Conservation (phyloP, 208 protist genomes). For the Wallacemonas rigidus region DNA sequence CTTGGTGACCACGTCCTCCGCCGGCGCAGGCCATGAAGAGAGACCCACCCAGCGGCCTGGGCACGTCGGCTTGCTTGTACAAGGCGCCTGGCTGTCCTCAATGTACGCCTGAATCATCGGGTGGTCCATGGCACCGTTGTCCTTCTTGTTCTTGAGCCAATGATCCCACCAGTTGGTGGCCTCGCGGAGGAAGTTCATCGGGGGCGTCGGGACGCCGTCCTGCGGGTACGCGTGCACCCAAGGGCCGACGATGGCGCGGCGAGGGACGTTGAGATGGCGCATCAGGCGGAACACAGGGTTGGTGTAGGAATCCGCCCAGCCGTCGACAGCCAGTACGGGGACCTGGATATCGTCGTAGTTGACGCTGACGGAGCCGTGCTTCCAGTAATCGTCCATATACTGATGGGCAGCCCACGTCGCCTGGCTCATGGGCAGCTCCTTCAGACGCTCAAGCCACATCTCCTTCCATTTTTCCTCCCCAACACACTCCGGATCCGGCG, state of each 20-base stretch:
- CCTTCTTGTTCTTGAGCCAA: constrained; percentile 41
- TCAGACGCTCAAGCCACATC: constrained; percentile 52
- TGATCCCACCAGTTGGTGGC: constrained; percentile 59
- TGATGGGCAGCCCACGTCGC: constrained; percentile 55
- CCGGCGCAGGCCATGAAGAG: constrained; percentile 37
- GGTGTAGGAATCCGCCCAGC: constrained; percentile 70
- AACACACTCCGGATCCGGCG: constrained; percentile 44
- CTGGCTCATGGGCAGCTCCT: constrained; percentile 53
- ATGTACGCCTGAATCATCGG: constrained; percentile 59
- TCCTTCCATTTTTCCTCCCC: constrained; percentile 45
- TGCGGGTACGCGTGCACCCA: constrained; percentile 71
- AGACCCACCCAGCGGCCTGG: constrained; percentile 51
- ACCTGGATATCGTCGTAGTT: constrained; percentile 60
- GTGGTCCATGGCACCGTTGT: constrained; percentile 37
- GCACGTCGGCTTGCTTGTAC: constrained; percentile 41
- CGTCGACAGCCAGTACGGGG: constrained; percentile 50
- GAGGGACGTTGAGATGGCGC: constrained; percentile 46
- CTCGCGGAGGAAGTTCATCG: constrained; percentile 64
- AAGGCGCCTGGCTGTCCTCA: constrained; percentile 43
- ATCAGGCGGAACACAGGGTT: constrained; percentile 59
- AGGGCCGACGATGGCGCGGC: constrained; percentile 59
- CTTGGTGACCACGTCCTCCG: constrained; percentile 22
- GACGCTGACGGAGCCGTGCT: constrained; percentile 56
- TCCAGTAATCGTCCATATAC: constrained; percentile 61
- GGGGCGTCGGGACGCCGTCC: constrained; percentile 48